These are phyloP conservation scores for Peterozyma toletana DNA, from an alignment of 805 yeast species.

Conservation along the genomic window DNA sequence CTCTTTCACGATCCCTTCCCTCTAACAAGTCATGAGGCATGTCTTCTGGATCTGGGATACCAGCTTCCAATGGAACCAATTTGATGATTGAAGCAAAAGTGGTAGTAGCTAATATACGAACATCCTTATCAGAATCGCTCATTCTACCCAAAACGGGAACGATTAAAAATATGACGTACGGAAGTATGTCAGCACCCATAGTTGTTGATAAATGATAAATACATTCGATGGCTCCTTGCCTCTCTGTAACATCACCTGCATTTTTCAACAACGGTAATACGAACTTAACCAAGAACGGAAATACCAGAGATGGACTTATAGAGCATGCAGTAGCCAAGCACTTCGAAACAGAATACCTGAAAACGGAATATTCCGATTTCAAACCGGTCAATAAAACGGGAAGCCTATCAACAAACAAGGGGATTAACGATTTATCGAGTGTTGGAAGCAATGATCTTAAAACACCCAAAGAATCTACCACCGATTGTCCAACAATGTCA, in stretches of 20 bases:
- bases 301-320: conserved; percentile 59
- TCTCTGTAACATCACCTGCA: conserved; percentile 57
- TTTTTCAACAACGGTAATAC: conserved; percentile 77
- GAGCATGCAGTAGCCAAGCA: conserved; percentile 77
- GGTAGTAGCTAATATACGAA: conserved; percentile 87
- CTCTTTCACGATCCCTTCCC: conserved; percentile 92
- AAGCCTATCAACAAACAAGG: conserved; percentile 43
- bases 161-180: conserved; percentile 90
- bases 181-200: conserved; percentile 86
- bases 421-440: conserved; percentile 40
- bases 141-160: conserved; percentile 96
- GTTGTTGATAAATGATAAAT: conserved; percentile 76
- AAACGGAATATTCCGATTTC: conserved; percentile 67
- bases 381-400: conserved; percentile 47
- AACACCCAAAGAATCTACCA: conserved; percentile 83
- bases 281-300: conserved; percentile 71
- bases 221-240: conserved; percentile 94
- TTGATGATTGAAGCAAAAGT: conserved; percentile 95
- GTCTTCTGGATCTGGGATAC: conserved; percentile 91
- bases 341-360: conserved; percentile 86
- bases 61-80: conserved; percentile 94
- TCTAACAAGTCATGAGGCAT: conserved; percentile 76
- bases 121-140: conserved; percentile 90
- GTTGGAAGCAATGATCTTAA: conserved; percentile 66
- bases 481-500: conserved; percentile 55